Conservation (phyloP, 176 grass and related monocot species). For the Oryza meridionalis region DNA sequence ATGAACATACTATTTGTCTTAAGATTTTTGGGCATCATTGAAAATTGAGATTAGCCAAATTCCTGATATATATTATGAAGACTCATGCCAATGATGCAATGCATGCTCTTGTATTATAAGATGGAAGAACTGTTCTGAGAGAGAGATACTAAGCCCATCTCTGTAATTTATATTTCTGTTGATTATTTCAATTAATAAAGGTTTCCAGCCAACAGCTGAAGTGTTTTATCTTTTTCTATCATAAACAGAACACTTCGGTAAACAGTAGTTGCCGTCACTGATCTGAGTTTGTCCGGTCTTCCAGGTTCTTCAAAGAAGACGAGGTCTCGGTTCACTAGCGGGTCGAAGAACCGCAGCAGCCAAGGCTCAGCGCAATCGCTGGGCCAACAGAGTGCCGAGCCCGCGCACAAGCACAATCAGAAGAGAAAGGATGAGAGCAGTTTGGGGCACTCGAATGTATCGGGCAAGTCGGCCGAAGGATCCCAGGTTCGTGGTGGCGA, state of each 20-base stretch:
- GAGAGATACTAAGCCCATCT: not conserved
- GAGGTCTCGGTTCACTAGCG: constrained; percentile 45
- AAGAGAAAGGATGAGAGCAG: constrained; percentile 44
- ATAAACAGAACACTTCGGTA: not conserved
- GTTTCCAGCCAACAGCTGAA: not conserved
- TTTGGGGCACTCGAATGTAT: constrained; percentile 30
- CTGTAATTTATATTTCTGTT: not conserved
- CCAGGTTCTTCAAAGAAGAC: constrained; percentile 55
- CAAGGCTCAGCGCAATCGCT: constrained; percentile 48
- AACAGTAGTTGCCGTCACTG: not conserved
- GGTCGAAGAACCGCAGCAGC: constrained; percentile 51
- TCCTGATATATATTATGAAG: not conserved
- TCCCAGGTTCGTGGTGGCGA: constrained; percentile 37
- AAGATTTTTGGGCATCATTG: not conserved
- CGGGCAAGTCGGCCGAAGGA: constrained; percentile 31
- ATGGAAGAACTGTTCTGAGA: not conserved
- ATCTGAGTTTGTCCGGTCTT: not conserved
- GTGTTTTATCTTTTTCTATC: not conserved
- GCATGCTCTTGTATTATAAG: not conserved
- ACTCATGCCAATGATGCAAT: not conserved
- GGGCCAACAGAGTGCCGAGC: constrained; percentile 27
- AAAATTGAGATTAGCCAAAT: not conserved
- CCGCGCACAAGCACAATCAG: constrained; percentile 33
- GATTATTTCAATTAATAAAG: not conserved
- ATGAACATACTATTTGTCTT: not conserved